phyloP scores from a whole-genome alignment of 2,329 filamentous ascomycete genomes.

The Stachybotrys chartarum region DNA sequence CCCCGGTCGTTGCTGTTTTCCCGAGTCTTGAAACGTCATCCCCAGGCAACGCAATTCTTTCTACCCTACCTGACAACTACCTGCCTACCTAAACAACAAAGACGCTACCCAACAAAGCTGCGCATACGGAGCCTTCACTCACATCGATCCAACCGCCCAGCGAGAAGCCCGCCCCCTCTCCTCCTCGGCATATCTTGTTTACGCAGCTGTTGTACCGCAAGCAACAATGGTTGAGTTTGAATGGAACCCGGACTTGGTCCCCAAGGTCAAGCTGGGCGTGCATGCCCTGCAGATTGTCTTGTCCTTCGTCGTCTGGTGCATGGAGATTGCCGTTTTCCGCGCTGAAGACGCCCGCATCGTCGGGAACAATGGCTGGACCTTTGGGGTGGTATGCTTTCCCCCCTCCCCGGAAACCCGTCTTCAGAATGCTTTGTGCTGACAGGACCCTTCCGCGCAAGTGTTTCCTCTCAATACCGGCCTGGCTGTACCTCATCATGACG shows the following conservation, averaged over 20 bases:
- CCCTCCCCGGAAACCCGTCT: background rate
- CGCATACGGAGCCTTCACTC: background rate
- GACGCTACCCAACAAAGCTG: too few relatives aligned
- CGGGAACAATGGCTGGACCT: conserved; percentile 56
- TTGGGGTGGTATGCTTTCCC: conserved; percentile 47
- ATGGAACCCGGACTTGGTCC: conserved; percentile 46
- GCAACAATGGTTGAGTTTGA: conserved; percentile 43
- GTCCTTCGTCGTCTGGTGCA: conserved; percentile 47
- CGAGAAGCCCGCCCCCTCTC: too few relatives aligned
- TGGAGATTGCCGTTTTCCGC: conserved; percentile 54
- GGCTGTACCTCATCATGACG: conserved; percentile 59
- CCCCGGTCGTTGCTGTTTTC: too few relatives aligned
- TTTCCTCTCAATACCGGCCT: conserved; percentile 56
- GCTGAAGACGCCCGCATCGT: conserved; percentile 40
- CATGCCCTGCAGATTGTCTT: conserved; percentile 49
- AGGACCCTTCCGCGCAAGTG: conserved; percentile 35
- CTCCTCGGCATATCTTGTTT: too few relatives aligned
- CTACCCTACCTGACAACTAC: too few relatives aligned
- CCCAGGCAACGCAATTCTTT: too few relatives aligned
- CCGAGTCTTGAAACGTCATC: too few relatives aligned
- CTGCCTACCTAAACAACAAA: too few relatives aligned
- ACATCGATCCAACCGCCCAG: too few relatives aligned
- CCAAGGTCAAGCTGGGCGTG: conserved; percentile 48
- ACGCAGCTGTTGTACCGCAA: conserved; percentile 6
- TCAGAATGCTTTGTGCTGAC: conserved; percentile 3